These are phyloP conservation scores for Lasiosphaeriaceae sp. DNA, from an alignment of 495 filamentous ascomycete genomes.

Conservation along the genomic window DNA sequence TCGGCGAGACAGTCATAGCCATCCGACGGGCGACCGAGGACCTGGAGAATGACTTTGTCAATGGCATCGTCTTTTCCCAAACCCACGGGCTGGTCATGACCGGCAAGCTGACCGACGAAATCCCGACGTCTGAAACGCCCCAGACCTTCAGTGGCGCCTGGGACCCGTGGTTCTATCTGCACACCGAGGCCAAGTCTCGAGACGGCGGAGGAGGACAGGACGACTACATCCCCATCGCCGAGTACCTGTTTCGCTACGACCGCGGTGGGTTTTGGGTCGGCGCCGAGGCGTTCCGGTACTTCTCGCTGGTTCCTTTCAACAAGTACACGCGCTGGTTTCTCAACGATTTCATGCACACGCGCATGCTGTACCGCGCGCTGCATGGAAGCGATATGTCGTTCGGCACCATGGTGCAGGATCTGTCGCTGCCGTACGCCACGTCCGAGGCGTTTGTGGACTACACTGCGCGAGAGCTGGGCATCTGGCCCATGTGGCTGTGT, in stretches of 20 bases:
- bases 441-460: constrained; percentile 41
- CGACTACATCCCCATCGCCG: constrained; percentile 40
- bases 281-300: constrained; percentile 48
- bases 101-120: constrained; percentile 41
- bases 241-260: constrained; percentile 62
- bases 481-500: constrained; percentile 56
- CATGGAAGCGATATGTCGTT: constrained; percentile 46
- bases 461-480: constrained; percentile 33
- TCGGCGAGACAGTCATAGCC: constrained; percentile 7
- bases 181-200: constrained; percentile 10
- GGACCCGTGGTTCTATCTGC: constrained; percentile 54
- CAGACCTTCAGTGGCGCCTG: constrained; percentile 37
- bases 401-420: constrained; percentile 51
- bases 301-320: constrained; percentile 48
- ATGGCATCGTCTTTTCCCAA: constrained; percentile 48
- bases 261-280: constrained; percentile 59
- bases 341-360: constrained; percentile 54
- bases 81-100: constrained; percentile 47
- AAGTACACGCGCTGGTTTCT: constrained; percentile 45
- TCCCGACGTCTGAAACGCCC: constrained; percentile 25
- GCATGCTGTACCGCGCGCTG: constrained; percentile 54
- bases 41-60: constrained; percentile 40
- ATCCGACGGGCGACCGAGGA: constrained; percentile 14
- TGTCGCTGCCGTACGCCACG: constrained; percentile 42
- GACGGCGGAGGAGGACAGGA: background rate